phyloP scores from a whole-genome alignment of 73 alveolate species.

The Durusdinium trenchii region DNA sequence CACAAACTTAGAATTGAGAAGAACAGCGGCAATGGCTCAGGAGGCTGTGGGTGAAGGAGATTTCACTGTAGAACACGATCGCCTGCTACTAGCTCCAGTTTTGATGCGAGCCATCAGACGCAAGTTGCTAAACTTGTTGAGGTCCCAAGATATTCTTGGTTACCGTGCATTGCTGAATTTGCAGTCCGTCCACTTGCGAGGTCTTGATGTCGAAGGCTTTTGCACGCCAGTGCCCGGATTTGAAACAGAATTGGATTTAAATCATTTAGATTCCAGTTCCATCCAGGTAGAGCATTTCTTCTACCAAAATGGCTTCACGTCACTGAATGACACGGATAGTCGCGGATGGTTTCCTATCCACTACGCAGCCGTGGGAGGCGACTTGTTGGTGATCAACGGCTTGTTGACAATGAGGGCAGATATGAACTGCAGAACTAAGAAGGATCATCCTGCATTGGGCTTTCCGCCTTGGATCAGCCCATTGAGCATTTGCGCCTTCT shows the following conservation, averaged over 20 bases:
- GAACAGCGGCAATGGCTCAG: neutral
- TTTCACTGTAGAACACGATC: neutral
- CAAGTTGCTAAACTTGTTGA: neutral
- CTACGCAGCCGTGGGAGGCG: neutral
- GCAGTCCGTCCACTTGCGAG: neutral
- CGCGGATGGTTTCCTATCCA: neutral
- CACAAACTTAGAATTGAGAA: neutral
- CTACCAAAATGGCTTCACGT: neutral
- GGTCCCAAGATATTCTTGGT: neutral
- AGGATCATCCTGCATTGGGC: neutral
- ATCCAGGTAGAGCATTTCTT: neutral
- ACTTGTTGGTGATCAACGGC: neutral
- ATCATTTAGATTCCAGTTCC: neutral
- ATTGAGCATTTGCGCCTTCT: neutral
- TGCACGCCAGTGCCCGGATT: neutral
- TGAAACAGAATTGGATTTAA: neutral
- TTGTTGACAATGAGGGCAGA: neutral
- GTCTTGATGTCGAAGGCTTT: neutral
- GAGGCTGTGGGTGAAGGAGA: neutral
- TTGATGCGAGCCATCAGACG: neutral
- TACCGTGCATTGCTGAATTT: constrained; percentile 8
- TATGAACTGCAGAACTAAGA: neutral
- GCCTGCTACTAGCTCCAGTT: neutral
- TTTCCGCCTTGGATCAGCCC: neutral
- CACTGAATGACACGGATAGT: neutral